A percentile compares a stretch with the other conserved stretches of the same genome.
Evolutionary conservation across 768 basidiomycete genomes (phyloP).

Genomic region (Mycena metata): DNA sequence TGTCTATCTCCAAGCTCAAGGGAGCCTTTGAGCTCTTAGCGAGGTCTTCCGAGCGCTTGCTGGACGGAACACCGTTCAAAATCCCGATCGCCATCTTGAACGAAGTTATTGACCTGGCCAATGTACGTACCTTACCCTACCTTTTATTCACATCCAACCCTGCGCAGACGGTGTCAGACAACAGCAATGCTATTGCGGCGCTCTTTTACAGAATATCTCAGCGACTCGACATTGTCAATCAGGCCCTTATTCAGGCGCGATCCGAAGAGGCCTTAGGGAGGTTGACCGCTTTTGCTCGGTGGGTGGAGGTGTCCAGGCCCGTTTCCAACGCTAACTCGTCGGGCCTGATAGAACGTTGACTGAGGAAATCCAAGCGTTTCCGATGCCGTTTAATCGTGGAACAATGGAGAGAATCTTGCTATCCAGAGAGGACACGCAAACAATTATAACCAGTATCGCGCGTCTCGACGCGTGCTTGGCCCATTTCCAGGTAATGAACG

Average conservation of each 20-base stretch:
- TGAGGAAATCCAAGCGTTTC: not conserved
- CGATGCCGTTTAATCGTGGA: not conserved
- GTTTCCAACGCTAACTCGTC: not conserved
- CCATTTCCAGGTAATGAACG: slow-evolving; percentile 31
- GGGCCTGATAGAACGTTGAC: not conserved
- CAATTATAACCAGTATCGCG: slow-evolving; percentile 20
- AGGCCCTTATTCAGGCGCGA: not conserved
- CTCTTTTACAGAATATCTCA: not conserved
- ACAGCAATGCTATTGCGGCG: not conserved
- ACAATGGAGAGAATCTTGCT: slow-evolving; percentile 20
- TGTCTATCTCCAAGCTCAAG: not conserved
- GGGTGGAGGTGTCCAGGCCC: not conserved
- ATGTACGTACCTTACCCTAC: slow-evolving; percentile 17
- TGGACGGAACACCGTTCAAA: slow-evolving; percentile 31
- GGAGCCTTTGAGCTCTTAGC: not conserved
- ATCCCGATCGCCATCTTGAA: slow-evolving; percentile 33
- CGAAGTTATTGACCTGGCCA: slow-evolving; percentile 24
- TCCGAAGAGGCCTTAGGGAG: not conserved
- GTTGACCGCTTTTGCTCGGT: not conserved
- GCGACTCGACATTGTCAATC: not conserved
- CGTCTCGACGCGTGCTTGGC: slow-evolving; percentile 28
- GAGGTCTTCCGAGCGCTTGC: slow-evolving; percentile 25
- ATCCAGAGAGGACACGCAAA: slow-evolving; percentile 27
- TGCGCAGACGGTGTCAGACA: not conserved
- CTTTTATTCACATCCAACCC: not conserved